Evolutionary conservation across 257 asterid species (phyloP).

Genomic region (Solanum medicagineum): DNA sequence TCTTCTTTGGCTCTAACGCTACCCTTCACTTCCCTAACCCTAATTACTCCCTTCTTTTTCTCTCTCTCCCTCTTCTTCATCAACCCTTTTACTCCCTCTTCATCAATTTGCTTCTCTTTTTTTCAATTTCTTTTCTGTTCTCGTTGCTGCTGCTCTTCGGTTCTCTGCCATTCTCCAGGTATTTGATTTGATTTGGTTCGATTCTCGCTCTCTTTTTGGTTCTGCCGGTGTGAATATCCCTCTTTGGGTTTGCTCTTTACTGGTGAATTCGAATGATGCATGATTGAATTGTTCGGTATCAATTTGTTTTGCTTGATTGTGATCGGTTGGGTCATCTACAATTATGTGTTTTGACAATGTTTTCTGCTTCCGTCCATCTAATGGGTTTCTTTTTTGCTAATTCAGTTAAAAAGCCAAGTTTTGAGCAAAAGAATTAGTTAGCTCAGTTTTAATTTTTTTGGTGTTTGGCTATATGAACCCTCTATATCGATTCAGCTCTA

Average conservation of each 20-base stretch:
- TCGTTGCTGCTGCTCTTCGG: not conserved
- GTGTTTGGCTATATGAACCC: not conserved
- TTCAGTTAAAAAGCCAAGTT: not conserved
- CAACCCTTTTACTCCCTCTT: constrained; percentile 1
- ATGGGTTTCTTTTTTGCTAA: not conserved
- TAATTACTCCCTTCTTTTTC: constrained; percentile 11
- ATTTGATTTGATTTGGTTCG: not conserved
- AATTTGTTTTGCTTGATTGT: not conserved
- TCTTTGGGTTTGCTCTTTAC: not conserved
- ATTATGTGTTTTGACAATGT: not conserved
- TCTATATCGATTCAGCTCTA: not conserved
- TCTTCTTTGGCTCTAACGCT: constrained; percentile 29
- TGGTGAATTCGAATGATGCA: not conserved
- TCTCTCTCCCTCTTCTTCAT: constrained; percentile 9
- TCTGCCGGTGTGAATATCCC: not conserved
- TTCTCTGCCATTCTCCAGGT: not conserved
- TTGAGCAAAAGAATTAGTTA: not conserved
- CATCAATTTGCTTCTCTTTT: not conserved
- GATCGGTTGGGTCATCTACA: not conserved
- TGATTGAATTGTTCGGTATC: not conserved
- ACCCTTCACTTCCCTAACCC: constrained; percentile 26
- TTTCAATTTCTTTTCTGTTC: not conserved
- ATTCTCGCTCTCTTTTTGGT: not conserved
- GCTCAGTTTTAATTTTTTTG: not conserved
- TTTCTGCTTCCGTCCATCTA: not conserved